Base-by-base conservation (phyloP, 305 asterid genomes). In the Fraxinus nigra region DNA sequence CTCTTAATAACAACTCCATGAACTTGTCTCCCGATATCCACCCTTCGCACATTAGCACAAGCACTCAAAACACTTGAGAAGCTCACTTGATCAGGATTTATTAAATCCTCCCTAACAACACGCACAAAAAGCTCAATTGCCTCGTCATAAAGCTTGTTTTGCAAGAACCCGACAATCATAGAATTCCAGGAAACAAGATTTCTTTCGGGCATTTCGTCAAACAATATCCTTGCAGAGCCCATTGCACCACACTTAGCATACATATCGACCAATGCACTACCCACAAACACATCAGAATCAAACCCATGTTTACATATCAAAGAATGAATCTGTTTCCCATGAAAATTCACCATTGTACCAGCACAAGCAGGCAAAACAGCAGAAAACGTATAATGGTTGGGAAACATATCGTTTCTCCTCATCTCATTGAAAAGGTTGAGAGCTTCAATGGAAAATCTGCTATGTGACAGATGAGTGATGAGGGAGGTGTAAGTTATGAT, bases 161-260 rank as follows among this genome's bases (percentile, higher is more conserved):
- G 79, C 81, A 87, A 54, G 79, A 81, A 87, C 61, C 93, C 96
- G 28, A 86, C 88, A 16, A 90, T 83, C 82, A 90, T 78, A 73
- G 90, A 81, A 79, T 88, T 90, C 92, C 93, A 92, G 73, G 93
- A 85, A 72, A 90, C 93, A 35, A 92, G 81, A 77, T 89, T 89
- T 72, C 84, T 89, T 0, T 82, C 86, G 22, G 91, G 92, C 90
- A 92, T 89, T 87, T 90, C 89, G 73, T 89, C 92, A 6, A 92
- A 90, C 88, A 87, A 33, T 4, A 3, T 75, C 79, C 75, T 78
- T 3, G 93, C 94, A 7, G 34, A 22, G 33, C 5, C 51, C 75
- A 85, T 77, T 38, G 85, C 90, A 43, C 90, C 90, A 9, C 82
- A 84, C 40, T 84, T 87, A 0, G 89, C 88, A 51, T 90, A 89